Evolutionary conservation across 345 rosid genomes (phyloP).

Genomic region (Eucalyptus curtisii): DNA sequence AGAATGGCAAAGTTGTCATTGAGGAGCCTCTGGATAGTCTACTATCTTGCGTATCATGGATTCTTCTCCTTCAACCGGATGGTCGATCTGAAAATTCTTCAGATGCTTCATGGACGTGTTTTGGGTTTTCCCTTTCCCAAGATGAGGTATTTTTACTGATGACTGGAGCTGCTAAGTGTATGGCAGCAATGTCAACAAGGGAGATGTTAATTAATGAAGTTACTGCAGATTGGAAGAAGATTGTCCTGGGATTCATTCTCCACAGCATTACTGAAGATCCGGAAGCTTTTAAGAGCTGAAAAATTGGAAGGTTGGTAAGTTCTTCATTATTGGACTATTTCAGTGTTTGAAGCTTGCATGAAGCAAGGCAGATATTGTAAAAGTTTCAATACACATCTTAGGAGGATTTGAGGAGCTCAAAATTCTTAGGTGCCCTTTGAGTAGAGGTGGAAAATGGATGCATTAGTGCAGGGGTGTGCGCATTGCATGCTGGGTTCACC

Average conservation of each 20-base stretch:
- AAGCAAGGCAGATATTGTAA: neutral
- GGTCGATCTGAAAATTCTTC: conserved; percentile 20
- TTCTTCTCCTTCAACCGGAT: conserved; percentile 50
- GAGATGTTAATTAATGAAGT: neutral
- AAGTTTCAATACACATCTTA: neutral
- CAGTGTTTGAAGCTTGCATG: neutral
- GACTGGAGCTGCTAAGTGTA: neutral
- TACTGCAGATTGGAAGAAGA: conserved; percentile 41
- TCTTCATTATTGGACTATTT: neutral
- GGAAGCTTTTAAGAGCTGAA: conserved; percentile 26
- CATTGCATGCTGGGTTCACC: neutral
- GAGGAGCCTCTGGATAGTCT: conserved; percentile 77
- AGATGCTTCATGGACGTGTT: conserved; percentile 43
- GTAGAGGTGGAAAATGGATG: neutral
- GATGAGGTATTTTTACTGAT: conserved; percentile 50
- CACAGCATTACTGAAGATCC: conserved; percentile 40
- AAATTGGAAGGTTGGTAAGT: conserved; percentile 43
- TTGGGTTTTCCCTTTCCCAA: conserved; percentile 85
- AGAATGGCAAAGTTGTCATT: conserved; percentile 30
- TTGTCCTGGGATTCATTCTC: conserved; percentile 39
- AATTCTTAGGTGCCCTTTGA: neutral
- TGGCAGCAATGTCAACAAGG: neutral
- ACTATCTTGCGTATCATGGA: conserved; percentile 66
- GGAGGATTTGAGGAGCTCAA: neutral
- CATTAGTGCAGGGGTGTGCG: neutral